phyloP scores from a whole-genome alignment of 345 rosid species.

The Aquilaria malaccensis region DNA sequence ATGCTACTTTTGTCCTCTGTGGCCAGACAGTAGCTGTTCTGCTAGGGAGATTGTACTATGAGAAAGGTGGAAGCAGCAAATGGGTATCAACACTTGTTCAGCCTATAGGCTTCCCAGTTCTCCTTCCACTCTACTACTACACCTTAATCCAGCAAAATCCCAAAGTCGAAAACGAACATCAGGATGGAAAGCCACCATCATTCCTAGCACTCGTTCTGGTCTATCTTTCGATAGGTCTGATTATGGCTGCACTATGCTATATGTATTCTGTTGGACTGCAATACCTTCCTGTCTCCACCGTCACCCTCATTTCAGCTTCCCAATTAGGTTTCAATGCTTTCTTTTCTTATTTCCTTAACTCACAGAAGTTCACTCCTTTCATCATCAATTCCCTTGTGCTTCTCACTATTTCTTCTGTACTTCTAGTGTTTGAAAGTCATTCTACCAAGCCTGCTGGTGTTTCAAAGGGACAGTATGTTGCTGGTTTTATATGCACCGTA shows the following conservation, averaged over 20 bases:
- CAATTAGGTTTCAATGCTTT: constrained; percentile 40
- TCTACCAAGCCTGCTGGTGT: constrained; percentile 3
- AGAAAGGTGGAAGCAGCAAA: constrained; percentile 38
- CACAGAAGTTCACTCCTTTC: constrained; percentile 34
- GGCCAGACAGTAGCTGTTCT: constrained; percentile 40
- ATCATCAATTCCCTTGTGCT: constrained; percentile 32
- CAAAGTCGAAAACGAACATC: neutral
- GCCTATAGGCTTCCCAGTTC: constrained; percentile 34
- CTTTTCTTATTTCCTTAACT: constrained; percentile 37
- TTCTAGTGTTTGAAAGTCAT: constrained; percentile 25
- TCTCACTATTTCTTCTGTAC: constrained; percentile 33
- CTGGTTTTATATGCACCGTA: constrained; percentile 33
- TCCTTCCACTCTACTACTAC: constrained; percentile 21
- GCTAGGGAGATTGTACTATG: constrained; percentile 14
- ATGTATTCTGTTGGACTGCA: constrained; percentile 33
- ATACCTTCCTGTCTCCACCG: constrained; percentile 45
- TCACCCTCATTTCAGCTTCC: constrained; percentile 31
- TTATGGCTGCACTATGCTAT: constrained; percentile 2
- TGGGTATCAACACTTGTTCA: constrained; percentile 46
- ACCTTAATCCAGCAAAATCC: neutral
- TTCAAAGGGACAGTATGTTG: constrained; percentile 14
- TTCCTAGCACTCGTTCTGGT: neutral
- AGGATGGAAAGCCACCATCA: neutral
- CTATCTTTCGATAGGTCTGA: constrained; percentile 21
- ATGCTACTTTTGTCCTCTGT: constrained; percentile 27